These are phyloP conservation scores for Leptographium galeiforme DNA, from an alignment of 2,329 filamentous ascomycete species.

Conservation along the genomic window DNA sequence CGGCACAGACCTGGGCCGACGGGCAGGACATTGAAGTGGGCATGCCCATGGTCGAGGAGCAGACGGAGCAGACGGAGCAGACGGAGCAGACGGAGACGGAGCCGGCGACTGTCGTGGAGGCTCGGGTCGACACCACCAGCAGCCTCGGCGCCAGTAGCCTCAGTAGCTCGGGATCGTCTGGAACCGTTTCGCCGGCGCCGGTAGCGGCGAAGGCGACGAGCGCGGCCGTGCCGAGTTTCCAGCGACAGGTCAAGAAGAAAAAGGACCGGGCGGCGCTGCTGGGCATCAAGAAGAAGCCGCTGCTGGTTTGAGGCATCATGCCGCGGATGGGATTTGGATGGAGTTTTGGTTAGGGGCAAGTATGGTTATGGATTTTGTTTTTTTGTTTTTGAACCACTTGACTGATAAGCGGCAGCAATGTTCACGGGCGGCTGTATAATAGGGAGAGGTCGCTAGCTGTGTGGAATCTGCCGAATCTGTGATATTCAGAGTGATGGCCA, in stretches of 20 bases:
- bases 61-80: neutral
- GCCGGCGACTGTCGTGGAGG: too few relatives aligned
- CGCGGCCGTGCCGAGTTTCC: constrained; percentile 53
- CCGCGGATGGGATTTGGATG: too few relatives aligned
- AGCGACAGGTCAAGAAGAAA: constrained; percentile 71
- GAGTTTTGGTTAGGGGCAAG: neutral
- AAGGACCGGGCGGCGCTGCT: constrained; percentile 63
- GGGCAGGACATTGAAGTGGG: constrained; percentile 34
- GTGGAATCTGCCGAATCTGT: too few relatives aligned
- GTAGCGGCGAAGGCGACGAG: constrained; percentile 10
- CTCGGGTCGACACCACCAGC: too few relatives aligned
- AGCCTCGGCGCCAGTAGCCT: neutral
- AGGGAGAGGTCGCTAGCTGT: too few relatives aligned
- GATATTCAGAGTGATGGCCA: too few relatives aligned
- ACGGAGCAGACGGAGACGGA: neutral
- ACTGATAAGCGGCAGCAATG: too few relatives aligned
- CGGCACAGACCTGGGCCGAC: constrained; percentile 31
- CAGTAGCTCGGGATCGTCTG: constrained; percentile 13
- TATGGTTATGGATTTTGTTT: too few relatives aligned
- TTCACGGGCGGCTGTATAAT: too few relatives aligned
- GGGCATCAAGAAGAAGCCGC: constrained; percentile 77
- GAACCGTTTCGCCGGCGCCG: constrained; percentile 15
- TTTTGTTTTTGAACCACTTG: too few relatives aligned
- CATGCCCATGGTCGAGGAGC: neutral
- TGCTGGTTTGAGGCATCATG: constrained; percentile 31